Conservation (phyloP, 2,329 filamentous ascomycete species). For the Beauveria pseudobassiana region DNA sequence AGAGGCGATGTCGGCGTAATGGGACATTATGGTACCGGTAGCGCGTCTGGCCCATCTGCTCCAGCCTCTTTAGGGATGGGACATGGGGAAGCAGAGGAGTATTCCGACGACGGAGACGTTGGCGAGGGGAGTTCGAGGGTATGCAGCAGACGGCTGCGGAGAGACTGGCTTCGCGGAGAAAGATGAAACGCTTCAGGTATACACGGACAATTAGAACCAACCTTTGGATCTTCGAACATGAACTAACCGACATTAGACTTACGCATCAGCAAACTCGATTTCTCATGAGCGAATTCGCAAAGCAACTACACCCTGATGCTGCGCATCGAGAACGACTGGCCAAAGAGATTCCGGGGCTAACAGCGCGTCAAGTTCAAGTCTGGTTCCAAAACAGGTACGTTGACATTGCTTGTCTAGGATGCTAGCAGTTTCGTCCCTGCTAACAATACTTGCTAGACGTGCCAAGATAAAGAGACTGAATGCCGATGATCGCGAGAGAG, state of each 20-base stretch:
- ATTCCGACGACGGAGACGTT: constrained; percentile 9
- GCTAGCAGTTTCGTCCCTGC: neutral
- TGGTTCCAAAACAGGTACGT: constrained; percentile 96
- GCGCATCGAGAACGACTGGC: constrained; percentile 82
- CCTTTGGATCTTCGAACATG: neutral
- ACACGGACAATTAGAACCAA: too few species aligned
- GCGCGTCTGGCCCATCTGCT: neutral
- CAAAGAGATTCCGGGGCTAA: constrained; percentile 83
- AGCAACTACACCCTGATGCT: constrained; percentile 89
- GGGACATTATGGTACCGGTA: neutral
- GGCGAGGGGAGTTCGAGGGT: constrained; percentile 4
- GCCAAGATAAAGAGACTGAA: constrained; percentile 66
- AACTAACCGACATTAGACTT: constrained; percentile 46
- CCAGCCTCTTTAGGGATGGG: neutral
- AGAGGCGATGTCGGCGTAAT: neutral
- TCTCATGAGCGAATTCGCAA: constrained; percentile 92
- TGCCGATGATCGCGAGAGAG: constrained; percentile 61
- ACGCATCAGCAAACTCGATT: constrained; percentile 97
- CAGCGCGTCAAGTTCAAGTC: constrained; percentile 88
- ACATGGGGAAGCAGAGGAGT: constrained; percentile 4
- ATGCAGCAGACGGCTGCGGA: constrained; percentile 45
- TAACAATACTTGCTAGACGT: constrained; percentile 36
- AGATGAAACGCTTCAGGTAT: constrained; percentile 77
- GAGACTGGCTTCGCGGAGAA: constrained; percentile 48
- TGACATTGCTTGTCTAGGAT: neutral